Conservation (phyloP, 305 asterid genomes). For the Striga hermonthica region DNA sequence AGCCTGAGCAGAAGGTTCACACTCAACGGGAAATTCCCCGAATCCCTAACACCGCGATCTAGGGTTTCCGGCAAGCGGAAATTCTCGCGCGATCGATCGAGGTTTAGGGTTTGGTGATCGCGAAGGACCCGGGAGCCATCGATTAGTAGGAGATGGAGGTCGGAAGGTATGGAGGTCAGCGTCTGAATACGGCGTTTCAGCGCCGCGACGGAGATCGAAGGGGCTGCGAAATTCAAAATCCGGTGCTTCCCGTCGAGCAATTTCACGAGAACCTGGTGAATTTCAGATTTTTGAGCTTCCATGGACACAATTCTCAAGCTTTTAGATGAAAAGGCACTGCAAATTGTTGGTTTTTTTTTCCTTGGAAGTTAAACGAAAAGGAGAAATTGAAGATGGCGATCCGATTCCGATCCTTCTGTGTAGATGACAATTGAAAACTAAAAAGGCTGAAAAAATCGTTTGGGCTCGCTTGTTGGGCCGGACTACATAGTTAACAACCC, state of each 20-base stretch:
- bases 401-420: too few relatives aligned
- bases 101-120: conserved; percentile 42
- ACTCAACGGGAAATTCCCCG: conserved; percentile 34
- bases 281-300: conserved; percentile 39
- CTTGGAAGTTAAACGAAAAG: not conserved
- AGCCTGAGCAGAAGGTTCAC: conserved; percentile 51
- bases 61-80: conserved; percentile 31
- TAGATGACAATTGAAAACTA: too few relatives aligned
- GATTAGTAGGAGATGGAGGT: conserved; percentile 56
- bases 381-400: not conserved
- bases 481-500: too few relatives aligned
- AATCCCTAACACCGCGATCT: conserved; percentile 5
- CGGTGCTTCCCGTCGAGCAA: conserved; percentile 70
- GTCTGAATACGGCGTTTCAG: conserved; percentile 59
- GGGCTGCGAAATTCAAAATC: conserved; percentile 54
- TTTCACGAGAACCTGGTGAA: conserved; percentile 69
- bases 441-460: too few relatives aligned
- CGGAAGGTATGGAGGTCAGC: conserved; percentile 61
- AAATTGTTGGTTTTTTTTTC: not conserved
- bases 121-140: conserved; percentile 38
- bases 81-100: conserved; percentile 27
- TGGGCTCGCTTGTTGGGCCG: too few relatives aligned
- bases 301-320: conserved; percentile 16
- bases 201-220: conserved; percentile 45
- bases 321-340: not conserved